These are phyloP conservation scores for Ilex asprella DNA, from an alignment of 257 asterid genomes.

Conservation along the genomic window DNA sequence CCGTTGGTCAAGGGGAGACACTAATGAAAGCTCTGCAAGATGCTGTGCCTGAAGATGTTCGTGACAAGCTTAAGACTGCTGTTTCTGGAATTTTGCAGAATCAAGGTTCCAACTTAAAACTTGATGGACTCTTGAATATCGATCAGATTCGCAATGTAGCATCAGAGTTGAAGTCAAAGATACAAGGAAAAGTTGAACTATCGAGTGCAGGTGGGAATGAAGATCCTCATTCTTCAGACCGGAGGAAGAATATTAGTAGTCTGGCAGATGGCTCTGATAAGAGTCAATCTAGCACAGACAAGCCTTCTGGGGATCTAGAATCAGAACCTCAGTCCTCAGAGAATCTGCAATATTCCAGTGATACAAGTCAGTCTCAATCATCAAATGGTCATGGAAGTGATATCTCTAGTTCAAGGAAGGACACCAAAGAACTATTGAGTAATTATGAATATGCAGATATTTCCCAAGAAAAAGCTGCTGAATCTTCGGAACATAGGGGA, in stretches of 20 bases:
- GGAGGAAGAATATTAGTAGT: conserved; percentile 26
- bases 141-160: conserved; percentile 36
- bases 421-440: conserved; percentile 18
- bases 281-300: conserved; percentile 30
- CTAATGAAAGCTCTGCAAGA: conserved; percentile 82
- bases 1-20: conserved; percentile 84
- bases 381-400: conserved; percentile 17
- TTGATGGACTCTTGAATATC: conserved; percentile 35
- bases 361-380: conserved; percentile 21
- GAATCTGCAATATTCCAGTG: conserved; percentile 25
- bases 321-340: conserved; percentile 40
- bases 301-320: conserved; percentile 33
- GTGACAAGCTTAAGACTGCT: conserved; percentile 70
- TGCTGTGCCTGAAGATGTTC: conserved; percentile 96
- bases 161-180: conserved; percentile 35
- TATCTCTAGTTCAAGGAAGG: conserved; percentile 28
- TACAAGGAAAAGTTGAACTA: conserved; percentile 19
- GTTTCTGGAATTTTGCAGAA: conserved; percentile 63
- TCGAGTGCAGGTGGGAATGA: conserved; percentile 25
- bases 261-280: conserved; percentile 28
- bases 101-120: conserved; percentile 47
- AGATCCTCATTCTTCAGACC: conserved; percentile 31
- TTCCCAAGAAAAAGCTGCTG: conserved; percentile 27
- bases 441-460: conserved; percentile 25
- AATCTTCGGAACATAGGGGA: conserved; percentile 21